Percentiles rank a stretch among this genome's conserved stretches.
Evolutionary conservation across 352 stramenopile genomes (phyloP).

Genomic region (Stramenopiles sp.): DNA sequence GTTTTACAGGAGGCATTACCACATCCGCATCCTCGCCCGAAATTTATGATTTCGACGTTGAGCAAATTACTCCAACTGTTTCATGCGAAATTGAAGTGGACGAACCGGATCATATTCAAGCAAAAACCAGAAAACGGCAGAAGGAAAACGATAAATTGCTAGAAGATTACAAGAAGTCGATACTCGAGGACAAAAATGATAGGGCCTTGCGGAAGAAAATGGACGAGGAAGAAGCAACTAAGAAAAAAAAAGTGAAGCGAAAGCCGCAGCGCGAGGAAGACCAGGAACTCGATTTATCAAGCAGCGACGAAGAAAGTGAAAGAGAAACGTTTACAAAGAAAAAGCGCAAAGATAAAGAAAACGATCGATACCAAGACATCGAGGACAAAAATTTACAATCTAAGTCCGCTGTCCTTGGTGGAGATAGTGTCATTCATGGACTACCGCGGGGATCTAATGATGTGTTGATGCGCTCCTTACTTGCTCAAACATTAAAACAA

Average conservation of each 20-base stretch:
- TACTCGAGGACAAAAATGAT: neutral
- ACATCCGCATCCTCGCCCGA: neutral
- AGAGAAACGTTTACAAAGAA: neutral
- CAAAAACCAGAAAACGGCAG: neutral
- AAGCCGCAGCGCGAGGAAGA: neutral
- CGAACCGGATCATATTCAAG: constrained; percentile 4
- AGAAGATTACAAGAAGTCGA: neutral
- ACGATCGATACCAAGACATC: neutral
- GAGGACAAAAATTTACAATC: constrained; percentile 10
- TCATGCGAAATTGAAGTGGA: neutral
- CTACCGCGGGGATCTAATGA: neutral
- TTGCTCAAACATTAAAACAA: constrained; percentile 5
- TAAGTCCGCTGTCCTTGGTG: neutral
- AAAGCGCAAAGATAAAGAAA: neutral
- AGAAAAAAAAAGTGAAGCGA: neutral
- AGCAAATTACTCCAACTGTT: neutral
- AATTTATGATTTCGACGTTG: neutral
- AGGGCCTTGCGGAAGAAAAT: neutral
- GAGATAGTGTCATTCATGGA: neutral
- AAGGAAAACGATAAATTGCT: constrained; percentile 2
- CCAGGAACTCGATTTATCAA: neutral
- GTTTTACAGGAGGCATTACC: neutral
- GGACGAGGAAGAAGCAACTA: neutral
- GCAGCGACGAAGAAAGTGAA: neutral
- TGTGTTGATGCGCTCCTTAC: neutral